Evolutionary conservation across 306 rosid species (phyloP).

Genomic region (Adenanthera pavonina): DNA sequence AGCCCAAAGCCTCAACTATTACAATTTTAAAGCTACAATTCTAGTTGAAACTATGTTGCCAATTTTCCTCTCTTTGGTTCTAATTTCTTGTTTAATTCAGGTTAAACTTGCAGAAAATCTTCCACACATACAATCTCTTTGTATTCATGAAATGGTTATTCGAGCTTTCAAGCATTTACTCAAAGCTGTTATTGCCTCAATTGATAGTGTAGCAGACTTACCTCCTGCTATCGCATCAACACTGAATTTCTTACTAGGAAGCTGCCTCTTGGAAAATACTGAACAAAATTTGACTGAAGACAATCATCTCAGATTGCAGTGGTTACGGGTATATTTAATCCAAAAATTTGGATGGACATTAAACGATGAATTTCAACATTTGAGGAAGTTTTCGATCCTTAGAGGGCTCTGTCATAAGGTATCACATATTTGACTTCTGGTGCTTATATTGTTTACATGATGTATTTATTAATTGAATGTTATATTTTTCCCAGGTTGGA

Average conservation of each 20-base stretch:
- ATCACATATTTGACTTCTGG: constrained; percentile 19
- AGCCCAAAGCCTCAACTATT: neutral
- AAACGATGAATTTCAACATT: constrained; percentile 74
- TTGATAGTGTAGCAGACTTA: constrained; percentile 56
- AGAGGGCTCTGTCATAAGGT: constrained; percentile 95
- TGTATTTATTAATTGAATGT: constrained; percentile 24
- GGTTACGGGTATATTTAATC: constrained; percentile 64
- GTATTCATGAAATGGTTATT: constrained; percentile 95
- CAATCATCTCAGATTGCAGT: constrained; percentile 63
- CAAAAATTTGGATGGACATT: constrained; percentile 79
- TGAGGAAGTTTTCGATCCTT: constrained; percentile 82
- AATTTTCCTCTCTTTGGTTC: constrained; percentile 25
- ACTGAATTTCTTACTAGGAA: constrained; percentile 79
- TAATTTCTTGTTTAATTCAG: constrained; percentile 56
- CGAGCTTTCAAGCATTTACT: constrained; percentile 93
- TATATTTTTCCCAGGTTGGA: constrained; percentile 67
- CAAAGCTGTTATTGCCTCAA: constrained; percentile 76
- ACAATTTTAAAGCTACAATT: constrained; percentile 6
- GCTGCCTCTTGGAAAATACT: constrained; percentile 48
- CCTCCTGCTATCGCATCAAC: constrained; percentile 69
- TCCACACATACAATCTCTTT: constrained; percentile 95
- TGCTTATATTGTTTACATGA: constrained; percentile 10
- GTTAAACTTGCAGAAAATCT: constrained; percentile 88
- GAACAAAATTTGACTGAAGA: constrained; percentile 54
- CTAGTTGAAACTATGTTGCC: neutral